These are phyloP conservation scores for Phanerodontia chrysosporium DNA, from an alignment of 768 basidiomycete genomes.

Conservation along the genomic window DNA sequence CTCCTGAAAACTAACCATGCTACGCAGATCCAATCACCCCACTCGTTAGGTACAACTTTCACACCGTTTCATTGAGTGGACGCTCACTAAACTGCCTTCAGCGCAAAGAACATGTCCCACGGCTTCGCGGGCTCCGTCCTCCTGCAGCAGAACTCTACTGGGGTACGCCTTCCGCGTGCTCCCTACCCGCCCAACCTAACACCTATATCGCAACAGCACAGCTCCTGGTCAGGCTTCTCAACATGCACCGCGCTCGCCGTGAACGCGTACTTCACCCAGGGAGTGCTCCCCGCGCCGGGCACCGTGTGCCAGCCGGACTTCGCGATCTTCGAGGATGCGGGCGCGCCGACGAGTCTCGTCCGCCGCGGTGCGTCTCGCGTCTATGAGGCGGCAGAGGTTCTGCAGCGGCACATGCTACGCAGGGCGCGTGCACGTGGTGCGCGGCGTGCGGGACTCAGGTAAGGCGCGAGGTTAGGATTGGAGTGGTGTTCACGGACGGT, in stretches of 20 bases:
- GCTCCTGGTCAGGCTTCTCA: slow-evolving; percentile 15
- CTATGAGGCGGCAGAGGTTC: too few relatives aligned
- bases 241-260: slow-evolving; percentile 18
- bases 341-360: too few relatives aligned
- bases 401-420: too few relatives aligned
- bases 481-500: too few relatives aligned
- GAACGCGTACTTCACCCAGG: slow-evolving; percentile 21
- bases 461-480: too few relatives aligned
- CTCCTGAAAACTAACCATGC: not conserved
- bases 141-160: slow-evolving; percentile 8
- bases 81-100: not conserved
- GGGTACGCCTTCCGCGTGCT: slow-evolving; percentile 1
- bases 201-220: slow-evolving; percentile 14
- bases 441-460: too few relatives aligned
- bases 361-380: too few relatives aligned
- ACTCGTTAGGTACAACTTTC: slow-evolving; percentile 6
- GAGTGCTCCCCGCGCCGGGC: slow-evolving; percentile 16
- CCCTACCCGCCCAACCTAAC: not conserved
- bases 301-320: slow-evolving; percentile 21
- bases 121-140: slow-evolving; percentile 7
- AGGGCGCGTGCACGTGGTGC: too few relatives aligned
- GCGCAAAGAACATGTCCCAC: not conserved
- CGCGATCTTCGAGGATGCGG: not conserved
- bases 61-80: not conserved
- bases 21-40: slow-evolving; percentile 15